Conservation (phyloP, 139 green algal species). For the Monoraphidium neglectum region DNA sequence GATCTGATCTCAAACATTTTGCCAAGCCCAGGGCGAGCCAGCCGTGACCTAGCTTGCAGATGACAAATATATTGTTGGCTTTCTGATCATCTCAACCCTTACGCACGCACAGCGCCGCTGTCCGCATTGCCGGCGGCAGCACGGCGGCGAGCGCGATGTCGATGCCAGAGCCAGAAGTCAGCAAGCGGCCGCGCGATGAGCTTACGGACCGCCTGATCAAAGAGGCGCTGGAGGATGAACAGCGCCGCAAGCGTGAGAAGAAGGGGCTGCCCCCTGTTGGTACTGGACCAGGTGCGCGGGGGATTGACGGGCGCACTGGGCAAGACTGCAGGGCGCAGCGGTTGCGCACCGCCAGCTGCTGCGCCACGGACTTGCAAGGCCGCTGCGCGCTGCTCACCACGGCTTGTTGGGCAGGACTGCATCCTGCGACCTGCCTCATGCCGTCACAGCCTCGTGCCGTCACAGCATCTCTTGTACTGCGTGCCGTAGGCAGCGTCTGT, state of each 20-base stretch:
- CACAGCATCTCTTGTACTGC: too few species aligned
- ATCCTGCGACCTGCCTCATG: too few species aligned
- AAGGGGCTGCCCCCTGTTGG: too few species aligned
- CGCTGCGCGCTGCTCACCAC: too few species aligned
- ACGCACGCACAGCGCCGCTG: not conserved
- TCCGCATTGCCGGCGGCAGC: too few species aligned
- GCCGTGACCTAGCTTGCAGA: not conserved
- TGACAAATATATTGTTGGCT: not conserved
- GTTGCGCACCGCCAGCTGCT: too few species aligned
- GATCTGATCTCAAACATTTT: not conserved
- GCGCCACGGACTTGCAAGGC: too few species aligned
- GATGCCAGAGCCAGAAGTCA: slow-evolving; percentile 11
- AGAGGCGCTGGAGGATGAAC: slow-evolving; percentile 45
- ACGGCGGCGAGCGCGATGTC: not conserved
- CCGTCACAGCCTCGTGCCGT: too few species aligned
- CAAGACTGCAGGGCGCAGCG: too few species aligned
- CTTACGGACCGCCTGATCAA: slow-evolving; percentile 46
- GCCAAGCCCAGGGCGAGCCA: not conserved
- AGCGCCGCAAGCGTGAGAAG: slow-evolving; percentile 21
- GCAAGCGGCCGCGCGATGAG: slow-evolving; percentile 17
- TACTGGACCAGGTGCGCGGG: too few species aligned
- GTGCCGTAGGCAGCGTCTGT: not conserved
- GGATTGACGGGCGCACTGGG: too few species aligned
- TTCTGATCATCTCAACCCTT: not conserved
- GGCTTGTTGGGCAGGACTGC: too few species aligned